These are phyloP conservation scores for Wickerhamiella musiphila DNA, from an alignment of 805 yeast genomes.

Conservation along the genomic window DNA sequence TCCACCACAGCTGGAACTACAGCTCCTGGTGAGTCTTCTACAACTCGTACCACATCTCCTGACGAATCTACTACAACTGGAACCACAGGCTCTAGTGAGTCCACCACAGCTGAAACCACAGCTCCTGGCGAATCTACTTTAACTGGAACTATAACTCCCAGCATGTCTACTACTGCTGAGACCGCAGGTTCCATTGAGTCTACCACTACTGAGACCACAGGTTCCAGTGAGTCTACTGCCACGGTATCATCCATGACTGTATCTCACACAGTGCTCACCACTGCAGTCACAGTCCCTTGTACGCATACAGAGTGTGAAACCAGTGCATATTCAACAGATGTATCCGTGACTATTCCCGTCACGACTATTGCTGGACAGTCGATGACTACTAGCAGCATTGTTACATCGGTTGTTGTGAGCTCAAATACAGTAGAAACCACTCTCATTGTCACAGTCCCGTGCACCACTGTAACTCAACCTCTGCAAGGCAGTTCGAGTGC, in stretches of 20 bases:
- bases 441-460: neutral
- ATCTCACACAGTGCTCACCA: constrained; percentile 1
- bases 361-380: neutral
- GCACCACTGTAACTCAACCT: too few relatives aligned
- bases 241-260: neutral
- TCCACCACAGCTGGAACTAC: neutral
- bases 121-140: neutral
- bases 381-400: neutral
- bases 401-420: neutral
- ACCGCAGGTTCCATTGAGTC: neutral
- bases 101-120: neutral
- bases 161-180: neutral
- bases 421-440: neutral
- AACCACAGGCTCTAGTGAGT: neutral
- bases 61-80: neutral
- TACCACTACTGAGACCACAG: neutral
- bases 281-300: constrained; percentile 9
- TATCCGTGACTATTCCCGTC: constrained; percentile 2
- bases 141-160: neutral
- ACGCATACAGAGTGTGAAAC: constrained; percentile 5
- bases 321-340: constrained; percentile 8
- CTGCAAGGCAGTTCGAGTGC: neutral
- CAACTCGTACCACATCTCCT: neutral
- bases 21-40: neutral
- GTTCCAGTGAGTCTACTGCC: neutral